Base-by-base conservation (phyloP, 2,329 filamentous ascomycete species). In the Phialophora chinensis region DNA sequence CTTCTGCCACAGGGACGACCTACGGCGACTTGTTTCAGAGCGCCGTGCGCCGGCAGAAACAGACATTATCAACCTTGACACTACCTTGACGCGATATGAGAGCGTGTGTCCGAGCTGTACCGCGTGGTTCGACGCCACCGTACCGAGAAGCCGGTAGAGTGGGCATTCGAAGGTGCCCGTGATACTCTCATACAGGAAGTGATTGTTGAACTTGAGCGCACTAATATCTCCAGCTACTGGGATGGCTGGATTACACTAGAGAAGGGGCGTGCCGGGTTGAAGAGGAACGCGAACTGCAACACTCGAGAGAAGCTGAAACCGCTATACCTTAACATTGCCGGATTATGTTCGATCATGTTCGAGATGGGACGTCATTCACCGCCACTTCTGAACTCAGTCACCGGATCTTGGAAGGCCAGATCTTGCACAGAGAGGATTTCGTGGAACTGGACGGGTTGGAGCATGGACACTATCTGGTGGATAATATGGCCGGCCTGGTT, bases 211-310 rank as follows among this genome's bases (percentile, higher is more conserved):
- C 83, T 81, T 64, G 57, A 67, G 0, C 73, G 81, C 11, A 81
- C 83, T 61, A 74, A 73, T 0, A 68, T 75, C 2, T 47, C 69
- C 0, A 69, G 75, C 1, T 71, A 81, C 29, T 69, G 74, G 0
- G 72, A 78, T 0, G 77, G 79, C 0, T 76, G 77, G 0, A 75
- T 90, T 0, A 77, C 85, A 2, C 88, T 91, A 71, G 90, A 92
- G 65, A 88, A 91, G 69, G 89, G 92, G 72, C 81, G 89, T 0
- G 90, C 70, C 53, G 78, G 78, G 82, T 86, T 0, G 86, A 91
- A 69, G 77, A 84, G 29, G 86, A 91, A 71, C 78, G 82, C 0
- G 0, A 85, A 82, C 23, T 25, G 23, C 23, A 25, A 25, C 23
- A 2, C 23, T 2, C 23, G 23, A 25, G 23, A 25, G 23, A 25